Conservation (phyloP, 2,329 filamentous ascomycete species). For the Colletotrichum sp. region DNA sequence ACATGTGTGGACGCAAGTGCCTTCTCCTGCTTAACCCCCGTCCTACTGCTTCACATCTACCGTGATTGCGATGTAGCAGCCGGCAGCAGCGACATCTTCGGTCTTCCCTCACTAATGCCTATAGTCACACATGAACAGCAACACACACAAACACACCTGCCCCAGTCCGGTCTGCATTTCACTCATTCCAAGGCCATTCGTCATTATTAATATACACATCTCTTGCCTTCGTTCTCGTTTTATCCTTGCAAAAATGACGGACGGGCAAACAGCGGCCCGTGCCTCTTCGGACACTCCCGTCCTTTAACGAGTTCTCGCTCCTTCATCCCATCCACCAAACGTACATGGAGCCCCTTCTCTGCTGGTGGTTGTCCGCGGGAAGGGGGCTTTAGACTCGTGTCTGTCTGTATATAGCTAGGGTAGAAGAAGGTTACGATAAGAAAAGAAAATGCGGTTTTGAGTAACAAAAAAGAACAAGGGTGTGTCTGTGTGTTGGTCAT, state of each 20-base stretch:
- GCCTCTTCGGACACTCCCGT: neutral
- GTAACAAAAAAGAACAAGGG: neutral
- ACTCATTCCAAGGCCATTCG: slow-evolving; percentile 11
- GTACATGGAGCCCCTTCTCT: neutral
- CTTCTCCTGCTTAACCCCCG: neutral
- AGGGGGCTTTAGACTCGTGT: neutral
- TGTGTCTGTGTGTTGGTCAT: neutral
- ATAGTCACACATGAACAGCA: neutral
- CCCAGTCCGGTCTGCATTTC: neutral
- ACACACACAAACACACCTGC: neutral
- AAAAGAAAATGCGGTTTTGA: slow-evolving; percentile 12
- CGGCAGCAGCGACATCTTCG: neutral
- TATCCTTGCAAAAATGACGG: neutral
- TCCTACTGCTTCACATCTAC: neutral
- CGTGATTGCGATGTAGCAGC: neutral
- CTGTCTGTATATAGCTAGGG: slow-evolving; percentile 14
- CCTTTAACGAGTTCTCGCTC: neutral
- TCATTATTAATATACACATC: slow-evolving; percentile 21
- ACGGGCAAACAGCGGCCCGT: neutral
- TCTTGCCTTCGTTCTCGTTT: neutral
- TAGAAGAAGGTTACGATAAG: slow-evolving; percentile 2
- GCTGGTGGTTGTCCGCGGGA: neutral
- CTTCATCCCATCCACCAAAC: neutral
- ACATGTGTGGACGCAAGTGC: neutral
- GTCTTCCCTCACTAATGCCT: neutral